Conservation (phyloP, 495 filamentous ascomycete species). For the Tuber brumale region DNA sequence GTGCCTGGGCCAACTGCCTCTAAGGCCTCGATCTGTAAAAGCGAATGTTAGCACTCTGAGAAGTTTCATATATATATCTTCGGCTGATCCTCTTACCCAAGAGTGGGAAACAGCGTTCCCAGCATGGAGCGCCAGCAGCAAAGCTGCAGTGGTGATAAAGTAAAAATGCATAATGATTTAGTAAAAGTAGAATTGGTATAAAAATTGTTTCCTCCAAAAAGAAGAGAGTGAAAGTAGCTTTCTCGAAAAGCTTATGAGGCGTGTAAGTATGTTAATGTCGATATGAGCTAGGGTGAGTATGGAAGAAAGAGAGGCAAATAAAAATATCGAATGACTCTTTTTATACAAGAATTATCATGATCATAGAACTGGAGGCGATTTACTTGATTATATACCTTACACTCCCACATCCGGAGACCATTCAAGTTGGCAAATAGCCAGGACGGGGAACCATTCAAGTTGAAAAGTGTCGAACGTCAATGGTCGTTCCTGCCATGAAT, state of each 20-base stretch:
- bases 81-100: background rate
- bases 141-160: background rate
- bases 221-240: background rate
- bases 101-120: background rate
- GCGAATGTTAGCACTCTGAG: background rate
- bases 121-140: background rate
- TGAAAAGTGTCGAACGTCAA: background rate
- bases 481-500: background rate
- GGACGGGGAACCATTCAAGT: background rate
- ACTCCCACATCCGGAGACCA: background rate
- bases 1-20: background rate
- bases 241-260: background rate
- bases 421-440: background rate
- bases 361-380: background rate
- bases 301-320: background rate
- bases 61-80: background rate
- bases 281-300: background rate
- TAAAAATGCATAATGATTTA: background rate
- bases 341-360: background rate
- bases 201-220: background rate
- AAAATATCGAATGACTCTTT: background rate
- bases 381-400: background rate
- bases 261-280: background rate
- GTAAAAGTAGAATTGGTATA: background rate
- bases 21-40: background rate